A percentile compares a stretch with the other conserved stretches of the same genome.
Conservation (phyloP, 352 stramenopile species). For the Pelagophyceae sp. region DNA sequence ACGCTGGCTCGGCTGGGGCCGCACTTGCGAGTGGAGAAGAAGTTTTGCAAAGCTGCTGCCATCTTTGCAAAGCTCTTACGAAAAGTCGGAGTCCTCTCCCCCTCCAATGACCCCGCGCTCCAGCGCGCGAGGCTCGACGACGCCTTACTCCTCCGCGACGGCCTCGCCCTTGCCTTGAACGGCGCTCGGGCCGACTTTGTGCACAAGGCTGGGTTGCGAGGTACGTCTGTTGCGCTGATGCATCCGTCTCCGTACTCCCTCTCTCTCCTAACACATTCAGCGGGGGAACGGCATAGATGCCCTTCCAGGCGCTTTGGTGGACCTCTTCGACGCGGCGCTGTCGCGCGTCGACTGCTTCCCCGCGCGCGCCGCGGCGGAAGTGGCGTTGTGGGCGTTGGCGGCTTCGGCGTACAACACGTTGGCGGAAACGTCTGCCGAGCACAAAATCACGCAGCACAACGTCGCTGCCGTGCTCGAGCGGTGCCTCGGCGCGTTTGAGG, state of each 20-base stretch:
- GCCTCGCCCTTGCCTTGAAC: not conserved
- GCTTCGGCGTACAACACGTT: not conserved
- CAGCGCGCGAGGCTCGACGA: not conserved
- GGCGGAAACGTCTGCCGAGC: not conserved
- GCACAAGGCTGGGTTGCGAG: not conserved
- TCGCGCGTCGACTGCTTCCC: not conserved
- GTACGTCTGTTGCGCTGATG: too few species aligned
- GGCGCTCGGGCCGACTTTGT: not conserved
- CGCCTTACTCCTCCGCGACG: not conserved
- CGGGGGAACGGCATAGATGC: not conserved
- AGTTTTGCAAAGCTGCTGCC: not conserved
- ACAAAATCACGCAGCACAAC: not conserved
- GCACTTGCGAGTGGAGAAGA: constrained; percentile 1
- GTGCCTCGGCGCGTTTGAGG: not conserved
- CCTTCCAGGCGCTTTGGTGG: not conserved
- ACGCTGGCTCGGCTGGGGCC: not conserved
- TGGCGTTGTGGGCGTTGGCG: not conserved
- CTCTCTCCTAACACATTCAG: too few species aligned
- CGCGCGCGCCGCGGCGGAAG: not conserved
- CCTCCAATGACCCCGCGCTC: not conserved
- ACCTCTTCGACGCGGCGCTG: constrained; percentile 13
- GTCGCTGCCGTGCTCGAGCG: not conserved
- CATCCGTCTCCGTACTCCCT: too few species aligned
- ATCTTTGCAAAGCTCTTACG: not conserved
- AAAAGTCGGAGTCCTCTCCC: not conserved